Evolutionary conservation across 1,284 basidiomycete species (phyloP).

Genomic region (Cronartium ribicola): DNA sequence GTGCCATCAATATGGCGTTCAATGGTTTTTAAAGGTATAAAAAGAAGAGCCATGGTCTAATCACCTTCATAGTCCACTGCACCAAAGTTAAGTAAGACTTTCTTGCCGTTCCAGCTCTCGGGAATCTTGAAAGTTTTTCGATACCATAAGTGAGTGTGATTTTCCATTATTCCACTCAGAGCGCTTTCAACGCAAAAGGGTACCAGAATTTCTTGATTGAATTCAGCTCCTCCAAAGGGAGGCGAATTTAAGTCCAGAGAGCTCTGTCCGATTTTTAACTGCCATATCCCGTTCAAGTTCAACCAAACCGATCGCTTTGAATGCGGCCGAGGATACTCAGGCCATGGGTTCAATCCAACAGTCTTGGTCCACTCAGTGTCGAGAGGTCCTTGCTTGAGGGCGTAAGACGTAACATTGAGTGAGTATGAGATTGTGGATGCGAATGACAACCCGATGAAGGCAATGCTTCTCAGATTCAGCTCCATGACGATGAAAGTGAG

Average conservation of each 20-base stretch:
- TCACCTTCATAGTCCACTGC: constrained; percentile 41
- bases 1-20: background rate
- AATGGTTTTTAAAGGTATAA: background rate
- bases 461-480: too few relatives aligned
- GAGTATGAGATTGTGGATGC: too few relatives aligned
- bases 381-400: constrained; percentile 19
- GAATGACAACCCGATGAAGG: too few relatives aligned
- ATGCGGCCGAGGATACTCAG: constrained; percentile 30
- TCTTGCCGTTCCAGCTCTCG: constrained; percentile 1
- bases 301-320: constrained; percentile 4
- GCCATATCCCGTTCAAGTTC: constrained; percentile 33
- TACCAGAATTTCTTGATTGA: constrained; percentile 21
- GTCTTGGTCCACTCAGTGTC: constrained; percentile 25
- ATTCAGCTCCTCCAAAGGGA: constrained; percentile 14
- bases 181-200: constrained; percentile 36
- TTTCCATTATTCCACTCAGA: constrained; percentile 37
- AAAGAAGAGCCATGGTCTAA: too few relatives aligned
- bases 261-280: constrained; percentile 18
- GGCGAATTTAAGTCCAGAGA: constrained; percentile 15
- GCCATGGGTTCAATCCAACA: constrained; percentile 32
- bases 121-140: constrained; percentile 16
- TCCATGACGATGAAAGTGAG: too few relatives aligned
- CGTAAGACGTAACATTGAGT: constrained; percentile 8
- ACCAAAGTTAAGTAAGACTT: constrained; percentile 32
- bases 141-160: constrained; percentile 32